Base-by-base conservation (phyloP, 225 moss, liverwort and hornwort genomes). In the Pseudoscleropodium purum region DNA sequence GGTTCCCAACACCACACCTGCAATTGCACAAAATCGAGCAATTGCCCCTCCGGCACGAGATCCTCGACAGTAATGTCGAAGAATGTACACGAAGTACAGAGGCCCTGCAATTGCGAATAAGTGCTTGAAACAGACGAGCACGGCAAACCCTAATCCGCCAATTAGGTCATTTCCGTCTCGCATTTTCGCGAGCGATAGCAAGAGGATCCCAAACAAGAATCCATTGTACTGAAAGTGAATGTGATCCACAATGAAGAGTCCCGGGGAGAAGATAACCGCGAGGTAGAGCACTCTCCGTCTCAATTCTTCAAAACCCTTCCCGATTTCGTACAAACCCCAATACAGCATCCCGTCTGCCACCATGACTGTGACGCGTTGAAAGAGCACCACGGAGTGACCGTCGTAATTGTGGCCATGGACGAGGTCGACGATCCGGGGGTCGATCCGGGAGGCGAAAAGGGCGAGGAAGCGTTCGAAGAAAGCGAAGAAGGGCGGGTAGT, bases 171-270 rank as follows among this genome's bases (percentile, higher is more conserved):
- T 91, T 33, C 99, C 99, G 33, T 96, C 91, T 81, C 91, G 93
- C 89, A 99, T 91, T 81, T 92, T 92, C 15, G 97, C 95, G 14
- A 99, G 94, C 18, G 99, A 99, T 39, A 97, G 88, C 29, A 99
- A 81, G 30, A 99, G 86, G 61, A 99, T 94, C n/a, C 99, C 99
- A 61, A 99, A 90, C 36, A 99, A 84, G 57, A 99, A 94, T 5
- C 99, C 99, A 51, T 99, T 99, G 87, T 99, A 99, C 84, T 99
- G 99, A 31, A 99, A 99, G 89, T 99, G 99, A 70, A 97, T 95
- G 88, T 99, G 99, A 61, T 99, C 99, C 70, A 99, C 99, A 26
- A 99, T 94, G 79, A 97, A 85, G 52, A 99, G 93, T 4, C 97
- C 99, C 43, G 99, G 99, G 29, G 99, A 95, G 61, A 96, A 95